Conservation (phyloP, 1,284 basidiomycete species). For the Phlebopus sp. region DNA sequence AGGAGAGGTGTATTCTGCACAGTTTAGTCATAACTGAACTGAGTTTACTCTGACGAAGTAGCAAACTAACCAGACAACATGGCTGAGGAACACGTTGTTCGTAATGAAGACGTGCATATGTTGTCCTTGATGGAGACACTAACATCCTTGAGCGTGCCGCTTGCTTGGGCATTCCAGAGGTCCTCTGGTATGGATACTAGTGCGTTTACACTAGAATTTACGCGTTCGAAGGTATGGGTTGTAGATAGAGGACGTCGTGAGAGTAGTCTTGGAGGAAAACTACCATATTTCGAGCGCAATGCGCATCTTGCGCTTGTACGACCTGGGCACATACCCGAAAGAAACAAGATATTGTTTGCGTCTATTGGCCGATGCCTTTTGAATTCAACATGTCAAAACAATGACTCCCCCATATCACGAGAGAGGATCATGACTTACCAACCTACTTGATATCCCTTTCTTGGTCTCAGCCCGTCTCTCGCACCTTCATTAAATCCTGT, state of each 20-base stretch:
- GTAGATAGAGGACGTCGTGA: constrained; percentile 1
- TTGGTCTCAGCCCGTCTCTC: no score
- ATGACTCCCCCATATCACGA: no score
- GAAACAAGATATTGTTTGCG: no score
- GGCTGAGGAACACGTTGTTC: constrained; percentile 78
- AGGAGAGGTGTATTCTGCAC: constrained; percentile 69
- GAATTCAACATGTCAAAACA: no score
- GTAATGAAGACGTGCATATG: constrained; percentile 67
- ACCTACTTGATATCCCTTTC: no score
- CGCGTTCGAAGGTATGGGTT: constrained; percentile 4
- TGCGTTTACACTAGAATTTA: constrained; percentile 19
- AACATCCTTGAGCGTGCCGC: constrained; percentile 35
- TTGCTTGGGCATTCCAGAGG: background rate
- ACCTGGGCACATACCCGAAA: no score
- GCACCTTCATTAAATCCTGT: no score
- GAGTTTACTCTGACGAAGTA: constrained; percentile 2
- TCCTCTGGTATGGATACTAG: constrained; percentile 15
- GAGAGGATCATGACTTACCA: no score
- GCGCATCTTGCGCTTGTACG: no score
- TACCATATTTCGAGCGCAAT: no score
- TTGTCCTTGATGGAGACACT: constrained; percentile 83
- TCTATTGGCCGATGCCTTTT: no score
- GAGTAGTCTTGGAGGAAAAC: no score
- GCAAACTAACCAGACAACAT: constrained; percentile 60
- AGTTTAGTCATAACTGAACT: background rate